Percentiles rank a stretch among this genome's conserved stretches.
These are phyloP conservation scores for Choiromyces venosus DNA, from an alignment of 495 filamentous ascomycete genomes.

Conservation along the genomic window DNA sequence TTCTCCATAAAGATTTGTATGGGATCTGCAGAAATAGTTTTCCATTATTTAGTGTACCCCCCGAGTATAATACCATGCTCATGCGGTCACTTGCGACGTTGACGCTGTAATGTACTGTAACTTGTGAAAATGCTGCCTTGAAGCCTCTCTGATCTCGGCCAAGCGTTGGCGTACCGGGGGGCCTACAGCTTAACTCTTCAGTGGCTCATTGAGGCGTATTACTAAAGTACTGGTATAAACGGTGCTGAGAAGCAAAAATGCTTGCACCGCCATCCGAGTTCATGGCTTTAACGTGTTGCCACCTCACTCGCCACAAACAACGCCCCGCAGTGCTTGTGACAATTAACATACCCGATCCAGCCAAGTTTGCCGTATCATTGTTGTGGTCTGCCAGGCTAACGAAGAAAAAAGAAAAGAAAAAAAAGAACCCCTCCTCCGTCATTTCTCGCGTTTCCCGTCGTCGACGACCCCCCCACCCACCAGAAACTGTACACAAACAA, in stretches of 20 bases:
- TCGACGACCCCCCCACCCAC: conserved; percentile 14
- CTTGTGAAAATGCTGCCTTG: neutral
- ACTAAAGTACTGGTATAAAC: neutral
- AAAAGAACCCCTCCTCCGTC: conserved; percentile 29
- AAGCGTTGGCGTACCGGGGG: neutral
- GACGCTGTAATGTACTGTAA: too few species aligned
- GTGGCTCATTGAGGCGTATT: neutral
- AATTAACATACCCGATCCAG: neutral
- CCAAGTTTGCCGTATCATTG: neutral
- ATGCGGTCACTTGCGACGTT: too few species aligned
- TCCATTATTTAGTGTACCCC: too few species aligned
- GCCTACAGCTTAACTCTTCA: neutral
- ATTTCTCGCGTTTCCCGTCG: conserved; percentile 29
- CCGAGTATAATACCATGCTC: too few species aligned
- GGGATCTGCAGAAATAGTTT: too few species aligned
- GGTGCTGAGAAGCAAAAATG: too few species aligned
- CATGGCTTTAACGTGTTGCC: neutral
- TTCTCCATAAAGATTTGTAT: too few species aligned
- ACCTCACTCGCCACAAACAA: conserved; percentile 28
- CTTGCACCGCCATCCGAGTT: neutral
- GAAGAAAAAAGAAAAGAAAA: neutral
- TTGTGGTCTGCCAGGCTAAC: neutral
- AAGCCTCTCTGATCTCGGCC: neutral
- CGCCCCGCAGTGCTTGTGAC: conserved; percentile 20
- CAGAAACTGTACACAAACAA: conserved; percentile 10